These are phyloP conservation scores for Ophiostoma ips DNA, from an alignment of 2,329 filamentous ascomycete genomes.

Conservation along the genomic window DNA sequence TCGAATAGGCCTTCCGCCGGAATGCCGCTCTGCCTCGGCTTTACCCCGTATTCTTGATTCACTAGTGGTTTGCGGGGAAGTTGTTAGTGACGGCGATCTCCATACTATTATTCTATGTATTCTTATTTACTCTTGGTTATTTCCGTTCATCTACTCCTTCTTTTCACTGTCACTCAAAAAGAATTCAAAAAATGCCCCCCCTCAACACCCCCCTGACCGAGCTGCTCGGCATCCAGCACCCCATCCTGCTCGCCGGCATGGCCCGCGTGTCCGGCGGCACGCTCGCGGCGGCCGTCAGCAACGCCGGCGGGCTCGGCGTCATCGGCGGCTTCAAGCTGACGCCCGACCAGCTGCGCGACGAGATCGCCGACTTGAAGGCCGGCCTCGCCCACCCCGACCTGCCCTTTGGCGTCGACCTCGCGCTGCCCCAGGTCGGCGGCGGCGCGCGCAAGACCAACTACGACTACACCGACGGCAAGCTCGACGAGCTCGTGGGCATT, in stretches of 20 bases:
- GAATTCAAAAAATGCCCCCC: slow-evolving; percentile 12
- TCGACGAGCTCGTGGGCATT: slow-evolving; percentile 78
- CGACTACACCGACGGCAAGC: slow-evolving; percentile 82
- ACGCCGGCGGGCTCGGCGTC: slow-evolving; percentile 72
- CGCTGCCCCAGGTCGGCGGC: slow-evolving; percentile 77
- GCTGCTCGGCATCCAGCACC: slow-evolving; percentile 73
- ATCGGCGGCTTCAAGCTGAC: slow-evolving; percentile 61
- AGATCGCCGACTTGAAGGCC: slow-evolving; percentile 75
- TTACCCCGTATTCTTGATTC: too few species aligned
- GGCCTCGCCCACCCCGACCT: slow-evolving; percentile 51
- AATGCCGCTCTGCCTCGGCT: too few species aligned
- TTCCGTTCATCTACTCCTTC: too few species aligned
- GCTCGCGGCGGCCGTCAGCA: slow-evolving; percentile 76
- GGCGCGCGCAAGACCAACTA: slow-evolving; percentile 81
- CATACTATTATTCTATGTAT: too few species aligned
- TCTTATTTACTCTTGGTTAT: too few species aligned
- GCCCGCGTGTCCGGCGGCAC: slow-evolving; percentile 66
- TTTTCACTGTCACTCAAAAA: too few species aligned
- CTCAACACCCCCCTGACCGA: slow-evolving; percentile 66
- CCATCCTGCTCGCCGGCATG: slow-evolving; percentile 89
- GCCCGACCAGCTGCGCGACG: slow-evolving; percentile 58
- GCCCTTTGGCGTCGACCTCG: slow-evolving; percentile 84
- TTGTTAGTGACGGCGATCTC: too few species aligned
- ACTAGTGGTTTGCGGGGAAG: too few species aligned
- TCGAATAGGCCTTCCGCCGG: too few species aligned